Conservation (phyloP, 1,139 yeast species). For the Barnettozyma hawaiiensis region DNA sequence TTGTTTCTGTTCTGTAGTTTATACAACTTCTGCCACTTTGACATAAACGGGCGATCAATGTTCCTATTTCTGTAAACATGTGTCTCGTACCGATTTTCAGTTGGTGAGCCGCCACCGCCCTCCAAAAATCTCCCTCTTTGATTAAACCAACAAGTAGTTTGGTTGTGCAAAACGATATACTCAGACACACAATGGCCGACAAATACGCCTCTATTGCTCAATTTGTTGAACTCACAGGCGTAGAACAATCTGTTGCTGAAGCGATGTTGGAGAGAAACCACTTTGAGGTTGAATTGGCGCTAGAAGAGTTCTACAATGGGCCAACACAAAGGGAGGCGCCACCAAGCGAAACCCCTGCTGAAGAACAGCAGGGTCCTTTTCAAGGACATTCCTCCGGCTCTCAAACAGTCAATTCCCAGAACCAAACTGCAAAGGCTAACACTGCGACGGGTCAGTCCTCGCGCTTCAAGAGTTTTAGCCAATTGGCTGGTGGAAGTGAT, state of each 20-base stretch:
- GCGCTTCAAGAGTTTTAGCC: constrained; percentile 46
- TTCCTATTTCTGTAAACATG: background rate
- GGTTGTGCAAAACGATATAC: background rate
- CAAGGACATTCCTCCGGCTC: constrained; percentile 4
- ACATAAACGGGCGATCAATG: background rate
- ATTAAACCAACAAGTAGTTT: background rate
- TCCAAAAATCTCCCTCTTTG: background rate
- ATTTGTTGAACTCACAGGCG: constrained; percentile 47
- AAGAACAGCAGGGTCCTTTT: constrained; percentile 2
- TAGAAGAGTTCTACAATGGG: constrained; percentile 29
- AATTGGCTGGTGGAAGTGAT: constrained; percentile 41
- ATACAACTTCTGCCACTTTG: too few relatives aligned
- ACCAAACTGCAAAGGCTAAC: constrained; percentile 4
- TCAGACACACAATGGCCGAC: constrained; percentile 14
- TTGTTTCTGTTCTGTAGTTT: background rate
- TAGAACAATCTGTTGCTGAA: constrained; percentile 40
- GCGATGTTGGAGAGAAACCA: constrained; percentile 36
- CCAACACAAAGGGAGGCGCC: constrained; percentile 12
- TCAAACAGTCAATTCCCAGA: background rate
- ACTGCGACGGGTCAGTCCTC: constrained; percentile 23
- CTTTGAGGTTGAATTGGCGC: constrained; percentile 34
- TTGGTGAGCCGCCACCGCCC: too few relatives aligned
- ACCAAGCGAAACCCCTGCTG: background rate
- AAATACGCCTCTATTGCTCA: constrained; percentile 37
- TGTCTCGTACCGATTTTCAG: background rate